Conservation (phyloP, 139 green algal genomes). For the Tetraselmis chui region DNA sequence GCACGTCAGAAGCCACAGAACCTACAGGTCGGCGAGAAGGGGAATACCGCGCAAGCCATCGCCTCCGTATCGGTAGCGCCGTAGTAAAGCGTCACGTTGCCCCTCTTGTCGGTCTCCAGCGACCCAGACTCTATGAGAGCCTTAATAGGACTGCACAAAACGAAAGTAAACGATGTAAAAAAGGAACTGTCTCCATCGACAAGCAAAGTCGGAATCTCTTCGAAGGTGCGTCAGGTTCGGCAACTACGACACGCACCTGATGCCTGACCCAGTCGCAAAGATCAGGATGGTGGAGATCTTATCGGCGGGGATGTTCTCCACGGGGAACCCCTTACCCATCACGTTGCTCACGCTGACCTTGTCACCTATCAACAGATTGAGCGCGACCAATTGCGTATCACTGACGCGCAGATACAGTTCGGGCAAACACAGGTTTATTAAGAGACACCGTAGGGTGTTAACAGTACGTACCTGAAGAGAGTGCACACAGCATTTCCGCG, state of each 20-base stretch:
- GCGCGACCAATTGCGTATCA: too few species aligned
- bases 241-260: conserved; percentile 2
- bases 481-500: neutral
- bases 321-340: conserved; percentile 81
- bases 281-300: conserved; percentile 56
- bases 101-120: conserved; percentile 35
- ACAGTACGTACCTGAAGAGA: neutral
- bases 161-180: neutral
- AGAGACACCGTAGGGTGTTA: too few species aligned
- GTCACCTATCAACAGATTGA: too few species aligned
- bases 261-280: conserved; percentile 62
- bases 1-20: too few species aligned
- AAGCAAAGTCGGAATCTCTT: conserved; percentile 25
- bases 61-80: conserved; percentile 38
- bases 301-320: conserved; percentile 62
- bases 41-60: neutral
- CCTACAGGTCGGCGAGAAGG: too few species aligned
- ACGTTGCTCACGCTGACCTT: conserved; percentile 41
- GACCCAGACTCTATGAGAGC: conserved; percentile 65
- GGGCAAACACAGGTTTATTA: too few species aligned
- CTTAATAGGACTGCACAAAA: conserved; percentile 67
- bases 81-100: conserved; percentile 68
- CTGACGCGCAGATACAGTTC: too few species aligned
- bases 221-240: neutral
- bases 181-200: neutral